Percentiles rank a stretch among this genome's conserved stretches.
Conservation (phyloP, 2,329 filamentous ascomycete species). For the Neoarthrinium moseri region DNA sequence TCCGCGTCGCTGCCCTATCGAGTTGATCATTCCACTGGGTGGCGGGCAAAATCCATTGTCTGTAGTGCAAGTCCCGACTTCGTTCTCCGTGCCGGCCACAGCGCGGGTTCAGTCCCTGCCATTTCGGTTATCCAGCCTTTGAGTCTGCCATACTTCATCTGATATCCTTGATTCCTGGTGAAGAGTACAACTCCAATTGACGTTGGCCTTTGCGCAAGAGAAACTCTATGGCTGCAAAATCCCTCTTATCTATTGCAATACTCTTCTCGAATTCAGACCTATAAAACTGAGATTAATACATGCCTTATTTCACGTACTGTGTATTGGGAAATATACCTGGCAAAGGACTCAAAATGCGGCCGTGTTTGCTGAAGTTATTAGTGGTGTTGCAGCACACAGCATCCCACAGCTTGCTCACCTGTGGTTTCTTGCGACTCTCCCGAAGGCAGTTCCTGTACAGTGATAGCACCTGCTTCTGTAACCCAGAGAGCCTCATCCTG, state of each 20-base stretch:
- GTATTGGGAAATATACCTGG: conserved; percentile 46
- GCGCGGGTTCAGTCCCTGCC: no score
- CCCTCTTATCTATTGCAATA: conserved; percentile 70
- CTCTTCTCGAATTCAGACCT: conserved; percentile 78
- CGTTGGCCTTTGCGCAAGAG: conserved; percentile 76
- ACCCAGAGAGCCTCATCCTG: conserved; percentile 67
- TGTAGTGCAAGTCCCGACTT: no score
- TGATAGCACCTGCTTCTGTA: conserved; percentile 85
- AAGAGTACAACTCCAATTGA: conserved; percentile 80
- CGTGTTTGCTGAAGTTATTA: conserved; percentile 46
- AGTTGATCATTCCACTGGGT: no score
- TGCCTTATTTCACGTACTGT: background rate
- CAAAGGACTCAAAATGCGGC: conserved; percentile 62
- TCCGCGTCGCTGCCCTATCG: no score
- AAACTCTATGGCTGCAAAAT: conserved; percentile 84
- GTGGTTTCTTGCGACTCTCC: conserved; percentile 77
- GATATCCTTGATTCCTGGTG: conserved; percentile 78
- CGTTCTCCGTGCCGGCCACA: no score
- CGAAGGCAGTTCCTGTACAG: conserved; percentile 86
- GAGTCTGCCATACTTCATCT: conserved; percentile 27
- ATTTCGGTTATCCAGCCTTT: no score
- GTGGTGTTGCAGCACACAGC: no score
- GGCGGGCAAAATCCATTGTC: no score
- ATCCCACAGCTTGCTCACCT: no score
- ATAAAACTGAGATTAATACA: conserved; percentile 4